phyloP scores from a whole-genome alignment of 345 rosid species.

The Citrus unshiu region DNA sequence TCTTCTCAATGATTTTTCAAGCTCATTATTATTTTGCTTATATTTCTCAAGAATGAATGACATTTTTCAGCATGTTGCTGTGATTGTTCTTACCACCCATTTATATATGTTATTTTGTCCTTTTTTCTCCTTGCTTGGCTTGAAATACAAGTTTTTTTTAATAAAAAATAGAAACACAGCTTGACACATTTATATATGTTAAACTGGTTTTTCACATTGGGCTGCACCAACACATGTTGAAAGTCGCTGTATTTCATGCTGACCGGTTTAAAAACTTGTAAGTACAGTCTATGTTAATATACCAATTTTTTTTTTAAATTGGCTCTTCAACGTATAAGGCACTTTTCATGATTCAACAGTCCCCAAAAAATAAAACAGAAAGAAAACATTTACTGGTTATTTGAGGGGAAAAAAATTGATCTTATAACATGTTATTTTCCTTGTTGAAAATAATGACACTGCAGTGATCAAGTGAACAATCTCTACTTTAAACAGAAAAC shows the following conservation, averaged over 20 bases:
- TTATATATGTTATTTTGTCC: background rate
- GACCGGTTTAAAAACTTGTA: background rate
- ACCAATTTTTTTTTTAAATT: background rate
- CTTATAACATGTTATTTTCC: background rate
- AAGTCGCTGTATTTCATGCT: background rate
- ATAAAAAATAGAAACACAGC: background rate
- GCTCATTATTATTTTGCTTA: background rate
- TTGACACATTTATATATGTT: background rate
- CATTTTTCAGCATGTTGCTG: background rate
- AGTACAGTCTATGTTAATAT: background rate
- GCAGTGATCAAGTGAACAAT: background rate
- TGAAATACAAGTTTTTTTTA: background rate
- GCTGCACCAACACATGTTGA: background rate
- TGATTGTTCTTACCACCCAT: background rate
- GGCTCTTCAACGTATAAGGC: background rate
- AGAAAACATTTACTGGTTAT: too few relatives aligned
- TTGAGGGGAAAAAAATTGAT: background rate
- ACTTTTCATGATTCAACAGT: background rate
- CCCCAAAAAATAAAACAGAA: too few relatives aligned
- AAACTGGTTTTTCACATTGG: background rate
- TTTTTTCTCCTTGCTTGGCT: slow-evolving; percentile 1
- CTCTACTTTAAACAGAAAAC: background rate
- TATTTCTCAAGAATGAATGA: background rate
- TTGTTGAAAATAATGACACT: background rate
- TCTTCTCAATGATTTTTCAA: background rate